Evolutionary conservation across 345 rosid genomes (phyloP).

Genomic region (Cardamine resedifolia): DNA sequence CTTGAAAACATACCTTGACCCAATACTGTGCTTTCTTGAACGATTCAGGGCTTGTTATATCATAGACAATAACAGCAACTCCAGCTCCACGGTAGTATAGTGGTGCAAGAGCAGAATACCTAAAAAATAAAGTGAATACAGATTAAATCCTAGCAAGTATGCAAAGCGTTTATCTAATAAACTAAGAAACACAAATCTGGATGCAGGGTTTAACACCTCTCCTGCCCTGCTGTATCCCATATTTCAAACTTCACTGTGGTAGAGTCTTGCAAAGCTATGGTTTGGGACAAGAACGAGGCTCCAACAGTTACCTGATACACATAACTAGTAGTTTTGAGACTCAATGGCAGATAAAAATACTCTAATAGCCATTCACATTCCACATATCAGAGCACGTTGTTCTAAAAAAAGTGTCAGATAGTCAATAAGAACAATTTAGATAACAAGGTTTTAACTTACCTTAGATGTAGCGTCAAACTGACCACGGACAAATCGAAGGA

Average conservation of each 20-base stretch:
- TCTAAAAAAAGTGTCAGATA: neutral
- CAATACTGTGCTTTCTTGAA: constrained; percentile 93
- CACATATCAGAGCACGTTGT: neutral
- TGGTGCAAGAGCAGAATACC: constrained; percentile 99
- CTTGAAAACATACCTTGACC: constrained; percentile 70
- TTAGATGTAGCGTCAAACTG: constrained; percentile 97
- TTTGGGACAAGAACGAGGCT: constrained; percentile 96
- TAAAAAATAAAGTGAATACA: constrained; percentile 28
- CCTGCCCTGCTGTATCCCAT: constrained; percentile 99
- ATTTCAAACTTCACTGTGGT: constrained; percentile 97
- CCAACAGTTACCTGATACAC: constrained; percentile 88
- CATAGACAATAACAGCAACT: constrained; percentile 91
- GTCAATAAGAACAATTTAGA: neutral
- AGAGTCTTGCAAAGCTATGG: constrained; percentile 94
- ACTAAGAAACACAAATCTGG: constrained; percentile 20
- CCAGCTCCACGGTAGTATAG: constrained; percentile 97
- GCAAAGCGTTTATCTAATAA: constrained; percentile 3
- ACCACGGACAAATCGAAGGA: constrained; percentile 98
- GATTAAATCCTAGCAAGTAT: neutral
- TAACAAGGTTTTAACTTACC: constrained; percentile 40
- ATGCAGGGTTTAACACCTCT: constrained; percentile 56
- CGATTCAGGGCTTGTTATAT: constrained; percentile 92
- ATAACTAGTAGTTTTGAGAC: constrained; percentile 16
- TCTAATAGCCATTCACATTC: neutral
- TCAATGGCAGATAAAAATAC: constrained; percentile 1